Evolutionary conservation across 2,329 filamentous ascomycete species (phyloP).

Genomic region (Bertia moriformis): DNA sequence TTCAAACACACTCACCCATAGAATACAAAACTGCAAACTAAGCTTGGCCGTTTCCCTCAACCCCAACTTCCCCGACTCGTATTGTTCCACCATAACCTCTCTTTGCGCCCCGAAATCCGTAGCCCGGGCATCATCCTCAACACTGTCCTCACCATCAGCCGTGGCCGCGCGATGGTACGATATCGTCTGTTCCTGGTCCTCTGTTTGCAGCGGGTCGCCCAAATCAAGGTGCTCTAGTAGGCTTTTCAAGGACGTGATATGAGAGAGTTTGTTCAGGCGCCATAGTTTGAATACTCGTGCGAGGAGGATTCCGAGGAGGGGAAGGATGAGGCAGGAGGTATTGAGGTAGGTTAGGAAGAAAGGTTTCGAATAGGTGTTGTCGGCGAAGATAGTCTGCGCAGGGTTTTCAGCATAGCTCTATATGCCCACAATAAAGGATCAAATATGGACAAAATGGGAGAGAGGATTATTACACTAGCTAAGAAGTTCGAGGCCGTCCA

Average conservation of each 20-base stretch:
- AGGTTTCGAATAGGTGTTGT: not conserved
- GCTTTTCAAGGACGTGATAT: not conserved
- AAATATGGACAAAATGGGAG: no score
- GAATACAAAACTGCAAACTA: conserved; percentile 46
- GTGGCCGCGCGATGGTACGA: no score
- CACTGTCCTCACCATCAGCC: no score
- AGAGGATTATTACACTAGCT: no score
- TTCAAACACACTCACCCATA: conserved; percentile 33
- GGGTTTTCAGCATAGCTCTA: no score
- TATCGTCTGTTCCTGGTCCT: conserved; percentile 1
- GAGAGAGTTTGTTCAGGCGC: not conserved
- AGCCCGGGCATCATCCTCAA: no score
- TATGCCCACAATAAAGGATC: no score
- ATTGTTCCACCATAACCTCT: no score
- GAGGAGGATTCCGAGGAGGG: not conserved
- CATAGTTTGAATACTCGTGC: not conserved
- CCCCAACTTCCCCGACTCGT: not conserved
- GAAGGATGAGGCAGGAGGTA: not conserved
- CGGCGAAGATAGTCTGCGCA: conserved; percentile 1
- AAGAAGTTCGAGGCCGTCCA: conserved; percentile 57
- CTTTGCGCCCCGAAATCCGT: no score
- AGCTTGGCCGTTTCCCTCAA: conserved; percentile 34
- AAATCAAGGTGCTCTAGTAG: not conserved
- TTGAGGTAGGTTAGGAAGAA: not conserved
- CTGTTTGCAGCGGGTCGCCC: not conserved